A percentile compares a stretch with the other conserved stretches of the same genome.
These are phyloP conservation scores for Wolfiporia cocos DNA, from an alignment of 1,284 basidiomycete genomes.

Conservation along the genomic window DNA sequence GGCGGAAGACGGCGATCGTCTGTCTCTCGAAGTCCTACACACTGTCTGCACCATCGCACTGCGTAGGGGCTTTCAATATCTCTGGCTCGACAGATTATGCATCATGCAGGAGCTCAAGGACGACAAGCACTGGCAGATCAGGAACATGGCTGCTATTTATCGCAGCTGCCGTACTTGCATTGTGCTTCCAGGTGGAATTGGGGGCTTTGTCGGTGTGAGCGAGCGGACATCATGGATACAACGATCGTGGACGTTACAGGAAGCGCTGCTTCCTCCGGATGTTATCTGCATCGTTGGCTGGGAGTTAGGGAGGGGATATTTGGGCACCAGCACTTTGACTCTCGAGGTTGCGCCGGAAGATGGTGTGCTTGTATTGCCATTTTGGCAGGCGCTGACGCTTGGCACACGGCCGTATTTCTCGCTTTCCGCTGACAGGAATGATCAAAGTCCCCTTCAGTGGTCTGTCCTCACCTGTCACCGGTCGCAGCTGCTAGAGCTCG, in stretches of 20 bases:
- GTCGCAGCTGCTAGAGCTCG: neutral
- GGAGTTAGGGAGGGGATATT: neutral
- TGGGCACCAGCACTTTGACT: neutral
- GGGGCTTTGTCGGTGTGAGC: neutral
- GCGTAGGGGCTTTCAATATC: neutral
- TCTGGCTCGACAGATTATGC: constrained; percentile 1
- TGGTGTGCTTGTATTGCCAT: neutral
- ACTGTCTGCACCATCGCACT: neutral
- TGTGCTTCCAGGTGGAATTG: neutral
- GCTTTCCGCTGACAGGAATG: neutral
- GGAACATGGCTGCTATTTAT: constrained; percentile 2
- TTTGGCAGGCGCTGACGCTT: neutral
- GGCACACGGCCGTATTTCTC: neutral
- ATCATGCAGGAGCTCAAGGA: neutral
- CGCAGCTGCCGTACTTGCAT: neutral
- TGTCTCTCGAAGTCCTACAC: neutral
- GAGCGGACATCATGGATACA: neutral
- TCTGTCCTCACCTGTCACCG: neutral
- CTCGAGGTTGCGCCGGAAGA: neutral
- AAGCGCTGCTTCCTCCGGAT: neutral
- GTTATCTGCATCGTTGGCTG: neutral
- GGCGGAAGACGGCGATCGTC: neutral
- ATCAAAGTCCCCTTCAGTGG: neutral
- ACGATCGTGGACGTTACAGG: constrained; percentile 1
- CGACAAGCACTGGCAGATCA: constrained; percentile 1